phyloP scores from a whole-genome alignment of 495 filamentous ascomycete genomes.

The Penicillium cataractarum region DNA sequence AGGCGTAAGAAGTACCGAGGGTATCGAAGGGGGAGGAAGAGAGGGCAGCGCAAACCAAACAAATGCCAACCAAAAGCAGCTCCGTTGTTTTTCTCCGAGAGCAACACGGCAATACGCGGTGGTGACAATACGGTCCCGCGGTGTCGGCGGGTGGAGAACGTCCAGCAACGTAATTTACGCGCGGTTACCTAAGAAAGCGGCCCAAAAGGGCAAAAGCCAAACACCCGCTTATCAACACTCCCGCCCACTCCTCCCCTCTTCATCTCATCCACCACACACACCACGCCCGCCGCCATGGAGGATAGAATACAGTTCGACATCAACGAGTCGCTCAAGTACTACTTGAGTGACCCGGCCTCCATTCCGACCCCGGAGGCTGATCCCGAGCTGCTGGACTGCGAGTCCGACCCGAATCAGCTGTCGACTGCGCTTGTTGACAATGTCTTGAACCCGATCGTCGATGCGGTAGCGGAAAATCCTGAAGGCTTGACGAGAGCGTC shows the following conservation, averaged over 20 bases:
- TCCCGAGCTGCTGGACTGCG: conserved; percentile 82
- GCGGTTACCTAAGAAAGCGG: conserved; percentile 16
- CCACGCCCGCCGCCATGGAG: conserved; percentile 63
- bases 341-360: conserved; percentile 85
- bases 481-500: conserved; percentile 79
- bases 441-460: conserved; percentile 88
- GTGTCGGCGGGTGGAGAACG: conserved; percentile 5
- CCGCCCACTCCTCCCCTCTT: conserved; percentile 20
- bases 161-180: conserved; percentile 14
- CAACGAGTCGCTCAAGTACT: conserved; percentile 92
- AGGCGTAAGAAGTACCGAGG: background rate
- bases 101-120: conserved; percentile 12
- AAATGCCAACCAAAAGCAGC: background rate
- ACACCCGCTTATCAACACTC: conserved; percentile 33
- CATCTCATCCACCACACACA: conserved; percentile 11
- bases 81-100: conserved; percentile 26
- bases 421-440: conserved; percentile 75
- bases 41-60: conserved; percentile 4
- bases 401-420: conserved; percentile 85
- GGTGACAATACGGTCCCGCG: conserved; percentile 9
- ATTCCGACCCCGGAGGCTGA: conserved; percentile 90
- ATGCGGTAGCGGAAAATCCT: conserved; percentile 88
- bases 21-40: background rate
- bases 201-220: conserved; percentile 38
- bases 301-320: conserved; percentile 82